Percentiles rank a stretch among this genome's conserved stretches.
These are phyloP conservation scores for Petunia hybrid DNA, from an alignment of 305 asterid genomes.

Conservation along the genomic window DNA sequence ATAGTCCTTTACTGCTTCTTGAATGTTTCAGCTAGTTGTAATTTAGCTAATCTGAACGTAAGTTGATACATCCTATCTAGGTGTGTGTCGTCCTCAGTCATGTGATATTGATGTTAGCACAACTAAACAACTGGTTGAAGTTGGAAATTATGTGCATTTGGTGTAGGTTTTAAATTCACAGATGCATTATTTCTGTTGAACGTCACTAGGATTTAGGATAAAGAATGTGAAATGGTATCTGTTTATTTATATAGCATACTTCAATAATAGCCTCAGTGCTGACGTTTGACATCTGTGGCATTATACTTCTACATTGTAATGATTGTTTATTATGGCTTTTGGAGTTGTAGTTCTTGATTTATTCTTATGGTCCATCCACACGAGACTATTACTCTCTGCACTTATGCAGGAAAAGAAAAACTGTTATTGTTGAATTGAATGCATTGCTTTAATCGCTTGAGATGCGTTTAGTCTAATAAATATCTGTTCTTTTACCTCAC, in stretches of 20 bases:
- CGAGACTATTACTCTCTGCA: neutral
- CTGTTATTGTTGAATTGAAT: neutral
- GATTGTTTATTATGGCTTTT: neutral
- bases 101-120: neutral
- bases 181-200: neutral
- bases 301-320: neutral
- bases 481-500: neutral
- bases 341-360: constrained; percentile 1
- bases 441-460: neutral
- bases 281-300: neutral
- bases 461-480: neutral
- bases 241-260: neutral
- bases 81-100: neutral
- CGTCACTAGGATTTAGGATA: neutral
- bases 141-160: neutral
- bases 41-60: neutral
- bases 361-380: neutral
- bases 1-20: neutral
- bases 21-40: neutral
- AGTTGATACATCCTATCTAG: neutral
- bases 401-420: neutral
- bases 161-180: neutral
- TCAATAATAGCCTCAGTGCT: neutral
- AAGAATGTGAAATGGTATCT: neutral
- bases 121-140: neutral